Percentiles rank a stretch among this genome's conserved stretches.
These are phyloP conservation scores for Fusarium domesticum DNA, from an alignment of 2,329 filamentous ascomycete species.

Conservation along the genomic window DNA sequence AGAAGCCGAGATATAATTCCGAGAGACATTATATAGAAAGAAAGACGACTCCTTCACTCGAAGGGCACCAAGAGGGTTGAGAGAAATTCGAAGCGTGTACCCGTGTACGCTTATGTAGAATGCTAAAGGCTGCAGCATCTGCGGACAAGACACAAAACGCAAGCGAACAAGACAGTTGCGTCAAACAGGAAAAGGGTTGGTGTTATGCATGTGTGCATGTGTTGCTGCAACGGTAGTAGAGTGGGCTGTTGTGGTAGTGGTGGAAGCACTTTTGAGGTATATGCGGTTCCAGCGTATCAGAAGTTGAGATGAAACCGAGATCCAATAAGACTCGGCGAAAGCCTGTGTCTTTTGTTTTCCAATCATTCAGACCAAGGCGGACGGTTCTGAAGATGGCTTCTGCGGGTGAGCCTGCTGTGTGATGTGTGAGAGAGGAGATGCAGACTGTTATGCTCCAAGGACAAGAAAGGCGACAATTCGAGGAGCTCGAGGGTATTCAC, in stretches of 20 bases:
- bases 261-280: constrained; percentile 6
- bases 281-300: constrained; percentile 8
- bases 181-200: neutral
- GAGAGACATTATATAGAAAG: constrained; percentile 9
- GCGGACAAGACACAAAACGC: neutral
- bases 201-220: constrained; percentile 23
- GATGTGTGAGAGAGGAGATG: constrained; percentile 10
- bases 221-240: constrained; percentile 20
- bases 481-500: neutral
- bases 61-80: constrained; percentile 8
- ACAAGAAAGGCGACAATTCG: neutral
- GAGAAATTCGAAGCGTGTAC: too few relatives aligned
- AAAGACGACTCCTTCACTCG: constrained; percentile 8
- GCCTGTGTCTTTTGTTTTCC: constrained; percentile 16
- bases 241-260: constrained; percentile 8
- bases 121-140: neutral
- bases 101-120: too few relatives aligned
- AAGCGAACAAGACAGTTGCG: neutral
- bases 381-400: constrained; percentile 6
- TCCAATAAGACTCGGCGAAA: constrained; percentile 8
- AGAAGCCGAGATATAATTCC: neutral
- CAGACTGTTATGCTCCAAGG: too few relatives aligned
- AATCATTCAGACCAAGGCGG: constrained; percentile 24
- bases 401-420: constrained; percentile 21
- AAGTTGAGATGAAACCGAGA: neutral